Percentiles rank a stretch among this genome's conserved stretches.
Conservation (phyloP, 169 alveolate species). For the Theileria equi region DNA sequence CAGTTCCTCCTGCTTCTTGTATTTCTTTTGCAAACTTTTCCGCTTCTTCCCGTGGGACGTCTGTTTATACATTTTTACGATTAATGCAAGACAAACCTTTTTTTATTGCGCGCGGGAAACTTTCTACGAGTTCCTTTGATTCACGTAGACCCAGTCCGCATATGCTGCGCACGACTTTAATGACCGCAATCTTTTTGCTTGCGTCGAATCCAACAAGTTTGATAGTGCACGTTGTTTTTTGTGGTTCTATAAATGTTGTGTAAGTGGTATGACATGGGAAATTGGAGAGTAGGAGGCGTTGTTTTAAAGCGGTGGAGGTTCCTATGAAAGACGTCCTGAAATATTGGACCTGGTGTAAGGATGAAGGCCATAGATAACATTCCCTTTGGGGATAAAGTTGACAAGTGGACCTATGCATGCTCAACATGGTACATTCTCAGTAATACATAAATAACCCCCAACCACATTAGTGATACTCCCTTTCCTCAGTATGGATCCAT, state of each 20-base stretch:
- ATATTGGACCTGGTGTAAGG: no score
- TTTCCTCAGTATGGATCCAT: no score
- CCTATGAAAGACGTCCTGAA: no score
- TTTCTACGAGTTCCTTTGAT: constrained; percentile 80
- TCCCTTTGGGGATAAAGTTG: no score
- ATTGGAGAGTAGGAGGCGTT: not conserved
- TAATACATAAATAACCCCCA: no score
- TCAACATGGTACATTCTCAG: no score
- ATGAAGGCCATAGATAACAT: no score
- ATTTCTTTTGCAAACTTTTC: constrained; percentile 73
- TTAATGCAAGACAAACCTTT: constrained; percentile 41
- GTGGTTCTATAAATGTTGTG: no score
- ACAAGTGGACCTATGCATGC: no score
- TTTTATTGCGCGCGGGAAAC: constrained; percentile 73
- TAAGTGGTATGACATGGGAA: not conserved
- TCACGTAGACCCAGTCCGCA: constrained; percentile 77
- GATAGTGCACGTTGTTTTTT: constrained; percentile 53
- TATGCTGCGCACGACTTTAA: constrained; percentile 77
- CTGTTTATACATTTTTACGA: constrained; percentile 23
- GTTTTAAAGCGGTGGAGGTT: no score
- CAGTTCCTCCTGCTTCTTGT: constrained; percentile 78
- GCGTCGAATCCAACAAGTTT: constrained; percentile 75
- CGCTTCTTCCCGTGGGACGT: constrained; percentile 72
- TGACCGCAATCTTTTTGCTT: constrained; percentile 76
- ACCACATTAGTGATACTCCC: no score